Percentiles rank a stretch among this genome's conserved stretches.
phyloP scores from a whole-genome alignment of 2,329 filamentous ascomycete genomes.

The Claviceps digitariae region DNA sequence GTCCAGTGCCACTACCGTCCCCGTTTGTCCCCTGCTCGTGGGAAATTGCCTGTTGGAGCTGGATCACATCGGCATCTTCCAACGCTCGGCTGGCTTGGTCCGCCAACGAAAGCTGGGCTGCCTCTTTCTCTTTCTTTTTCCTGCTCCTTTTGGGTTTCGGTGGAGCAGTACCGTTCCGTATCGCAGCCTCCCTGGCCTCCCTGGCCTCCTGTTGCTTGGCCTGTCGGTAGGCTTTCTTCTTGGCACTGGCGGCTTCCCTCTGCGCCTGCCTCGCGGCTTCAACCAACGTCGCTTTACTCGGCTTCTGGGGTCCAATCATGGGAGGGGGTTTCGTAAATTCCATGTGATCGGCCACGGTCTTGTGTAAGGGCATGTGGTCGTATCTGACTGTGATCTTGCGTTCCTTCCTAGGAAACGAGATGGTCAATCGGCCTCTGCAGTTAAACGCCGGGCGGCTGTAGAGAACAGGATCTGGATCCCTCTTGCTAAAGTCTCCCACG shows the following conservation, averaged over 20 bases:
- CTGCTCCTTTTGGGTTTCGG: conserved; percentile 17
- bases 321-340: conserved; percentile 34
- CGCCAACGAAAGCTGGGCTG: conserved; percentile 2
- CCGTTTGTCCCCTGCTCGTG: not conserved
- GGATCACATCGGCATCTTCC: conserved; percentile 2
- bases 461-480: conserved; percentile 28
- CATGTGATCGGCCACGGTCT: conserved; percentile 36
- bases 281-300: not conserved
- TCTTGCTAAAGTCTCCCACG: conserved; percentile 36
- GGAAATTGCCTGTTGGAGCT: conserved; percentile 1
- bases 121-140: conserved; percentile 9
- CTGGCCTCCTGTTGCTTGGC: conserved; percentile 15
- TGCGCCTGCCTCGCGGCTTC: conserved; percentile 12
- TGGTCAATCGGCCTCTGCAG: conserved; percentile 36
- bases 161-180: not conserved
- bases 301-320: conserved; percentile 14
- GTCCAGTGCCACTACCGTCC: not conserved
- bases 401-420: conserved; percentile 34
- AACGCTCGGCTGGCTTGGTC: conserved; percentile 5
- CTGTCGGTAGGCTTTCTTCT: conserved; percentile 13
- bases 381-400: conserved; percentile 39
- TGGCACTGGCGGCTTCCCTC: conserved; percentile 13
- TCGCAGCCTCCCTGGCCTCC: conserved; percentile 10
- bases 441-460: conserved; percentile 45
- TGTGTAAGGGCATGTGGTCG: conserved; percentile 43